phyloP scores from a whole-genome alignment of 768 basidiomycete species.

The Suillus plorans region DNA sequence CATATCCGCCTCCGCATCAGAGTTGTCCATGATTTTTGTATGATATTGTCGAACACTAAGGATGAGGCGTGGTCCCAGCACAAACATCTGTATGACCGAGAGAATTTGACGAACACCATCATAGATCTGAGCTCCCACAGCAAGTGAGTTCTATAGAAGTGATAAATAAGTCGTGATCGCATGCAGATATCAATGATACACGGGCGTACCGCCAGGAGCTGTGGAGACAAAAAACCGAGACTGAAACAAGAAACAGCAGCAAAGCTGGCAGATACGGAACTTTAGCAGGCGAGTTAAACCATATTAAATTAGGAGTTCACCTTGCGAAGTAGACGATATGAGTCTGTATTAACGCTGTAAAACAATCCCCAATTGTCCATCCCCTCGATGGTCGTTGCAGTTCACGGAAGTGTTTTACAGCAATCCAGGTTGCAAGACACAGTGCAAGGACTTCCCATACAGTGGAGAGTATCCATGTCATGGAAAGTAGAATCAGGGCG shows the following conservation, averaged over 20 bases:
- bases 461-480: not conserved
- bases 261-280: not conserved
- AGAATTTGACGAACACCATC: not conserved
- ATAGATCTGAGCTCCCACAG: not conserved
- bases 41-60: not conserved
- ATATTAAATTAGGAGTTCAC: not conserved
- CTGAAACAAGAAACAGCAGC: not conserved
- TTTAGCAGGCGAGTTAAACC: not conserved
- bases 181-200: not conserved
- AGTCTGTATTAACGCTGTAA: not conserved
- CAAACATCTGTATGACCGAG: not conserved
- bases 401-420: not conserved
- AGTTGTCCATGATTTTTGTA: not conserved
- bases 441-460: not conserved
- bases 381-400: not conserved
- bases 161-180: not conserved
- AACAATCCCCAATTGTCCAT: not conserved
- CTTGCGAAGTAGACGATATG: not conserved
- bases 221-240: not conserved
- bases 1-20: not conserved
- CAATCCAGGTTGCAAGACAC: not conserved
- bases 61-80: not conserved
- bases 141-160: not conserved
- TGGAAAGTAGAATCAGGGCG: not conserved
- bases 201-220: not conserved